Base-by-base conservation (phyloP, 345 rosid genomes). In the Populus tremula region DNA sequence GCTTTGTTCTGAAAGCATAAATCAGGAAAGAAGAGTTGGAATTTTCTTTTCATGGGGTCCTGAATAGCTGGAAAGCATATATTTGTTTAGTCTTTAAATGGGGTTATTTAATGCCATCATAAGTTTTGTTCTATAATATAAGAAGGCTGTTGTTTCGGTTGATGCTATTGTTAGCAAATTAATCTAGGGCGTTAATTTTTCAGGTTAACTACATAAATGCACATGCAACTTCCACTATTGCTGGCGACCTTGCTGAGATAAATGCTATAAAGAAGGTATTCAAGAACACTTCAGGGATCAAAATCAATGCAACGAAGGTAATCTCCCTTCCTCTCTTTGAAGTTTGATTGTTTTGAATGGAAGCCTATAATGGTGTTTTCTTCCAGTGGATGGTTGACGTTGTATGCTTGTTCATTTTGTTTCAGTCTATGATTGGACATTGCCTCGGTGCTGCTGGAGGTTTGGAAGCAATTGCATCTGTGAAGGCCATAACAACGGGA, bases 361-460 rank as follows among this genome's bases (percentile, higher is more conserved):
- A 17, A 27, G 41, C 65, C 9, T 61, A 6, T 63, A 63, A 8
- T 14, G 61, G 50, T 82, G 43, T 38, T 66, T 8, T 82, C 29
- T n/a, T 25, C 20, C 17, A 67, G 61, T 23, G 14, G 5, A 54
- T 61, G 54, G 56, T 70, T 84, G 49, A 61, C 50, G 11, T 71
- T 62, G 59, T 74, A 29, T 63, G 27, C 65, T 66, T 62, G 38
- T 70, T 41, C 63, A 35, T 71, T 27, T 62, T 77, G 49, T 82
- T 83, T 69, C 89, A 92, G 99, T 96, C 98, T 20, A 91, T 96
- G 98, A 94, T 96, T 71, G 99, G 99, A 71, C 99, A 96, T 83
- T 91, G 98, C 87, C 99, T 96, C 17, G 98, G 99, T 75, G 97
- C 99, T 72, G 92, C 98, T 43, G 97, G 99, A 72, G 99, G 98